Evolutionary conservation across 1,139 yeast species (phyloP), one percentile per base, ranked within the genome.

Genomic region (Geotrichum cucujoidarum): DNA sequence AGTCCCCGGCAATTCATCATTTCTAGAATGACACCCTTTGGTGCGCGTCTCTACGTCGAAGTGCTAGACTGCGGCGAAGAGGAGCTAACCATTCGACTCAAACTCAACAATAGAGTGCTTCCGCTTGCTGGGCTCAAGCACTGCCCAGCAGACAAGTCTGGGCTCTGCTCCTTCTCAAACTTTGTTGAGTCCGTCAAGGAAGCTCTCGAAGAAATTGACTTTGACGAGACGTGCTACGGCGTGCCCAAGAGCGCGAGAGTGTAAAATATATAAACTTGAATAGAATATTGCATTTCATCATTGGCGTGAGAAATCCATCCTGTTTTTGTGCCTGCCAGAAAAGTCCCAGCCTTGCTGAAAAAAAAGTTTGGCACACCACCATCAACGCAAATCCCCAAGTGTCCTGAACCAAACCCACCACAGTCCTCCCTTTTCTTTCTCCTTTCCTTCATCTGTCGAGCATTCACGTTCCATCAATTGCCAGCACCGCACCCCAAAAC

Each of bases 1-100:
- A 69, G 59, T n/a, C 72, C 73, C 1, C 59, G 74, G 16, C 67
- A 67, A 50, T 69, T 69, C 53, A 66, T 70, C 27, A 55, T 66
- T 5, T 69, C 74, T 22, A 56, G 74, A 13, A 56, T 72, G 40
- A 65, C 70, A 1, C 75, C 75, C n/a, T 71, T 72, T 54, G 74
- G 72, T 3, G 75, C 75, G 0, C 60, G 72, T 2, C 55, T 71
- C 20, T 62, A 56, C 46, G 65, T 70, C 17, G 75, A 71, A 51
- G 56, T 72, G 11, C 57, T 72, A 10, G 60, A 60, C 32, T 69
- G 72, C 53, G 58, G 56, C 25, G 48, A 29, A 24, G 40, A 24
- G 18, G 40, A 17, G 4, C 3, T 25, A 4, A 58, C 55, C 51
- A 63, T 69, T 29, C 65, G 74, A 29, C 48, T 70, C 40, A 63